Base-by-base conservation (phyloP, 2,329 filamentous ascomycete genomes). In the Alternaria arborescens region DNA sequence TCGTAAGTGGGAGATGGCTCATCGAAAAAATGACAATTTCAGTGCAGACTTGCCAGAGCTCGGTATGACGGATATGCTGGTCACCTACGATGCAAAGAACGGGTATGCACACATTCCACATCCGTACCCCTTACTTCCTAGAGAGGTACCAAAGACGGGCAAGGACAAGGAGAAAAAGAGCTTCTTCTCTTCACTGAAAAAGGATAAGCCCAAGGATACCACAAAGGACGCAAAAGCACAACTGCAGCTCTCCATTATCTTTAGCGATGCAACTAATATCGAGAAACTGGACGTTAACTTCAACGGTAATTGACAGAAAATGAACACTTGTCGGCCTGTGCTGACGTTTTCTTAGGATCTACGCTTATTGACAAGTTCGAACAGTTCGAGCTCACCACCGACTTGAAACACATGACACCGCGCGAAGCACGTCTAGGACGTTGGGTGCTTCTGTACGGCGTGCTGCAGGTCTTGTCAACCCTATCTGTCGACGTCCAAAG, bases 1-100 rank as follows among this genome's bases (percentile, higher is more conserved):
- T 18, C 84, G 87, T 41, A 90, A 89, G 70, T 90, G 88, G 87
- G 85, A 87, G 76, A 88, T 90, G 81, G 81, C 83, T 16, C 72
- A 74, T 50, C 62, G 68, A 42, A 71, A 65, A 47, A 61, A 69
- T 3, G 69, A 77, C 30, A 61, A 72, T 22, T 82, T 82, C 71
- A 70, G 71, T 10, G 79, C 81, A 22, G 81, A 83, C 51, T 68
- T 78, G 22, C 77, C 77, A 2, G 86, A 86, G 43, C 79, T 90
- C n/a, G 86, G 87, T 2, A 83, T 91, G 65, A 89, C 88, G 0
- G 88, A 91, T 67, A 85, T 91, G 74, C 79, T 91, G 4, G 71
- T 90, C 56, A 83, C 85, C 56, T 91, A 87, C 63, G 89, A 91
- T 76, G 89, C 86, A 62, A 83, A 82, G 52, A 80, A 87, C 65